These are phyloP conservation scores for Podaxis pistillaris DNA, from an alignment of 768 basidiomycete genomes.

Conservation along the genomic window DNA sequence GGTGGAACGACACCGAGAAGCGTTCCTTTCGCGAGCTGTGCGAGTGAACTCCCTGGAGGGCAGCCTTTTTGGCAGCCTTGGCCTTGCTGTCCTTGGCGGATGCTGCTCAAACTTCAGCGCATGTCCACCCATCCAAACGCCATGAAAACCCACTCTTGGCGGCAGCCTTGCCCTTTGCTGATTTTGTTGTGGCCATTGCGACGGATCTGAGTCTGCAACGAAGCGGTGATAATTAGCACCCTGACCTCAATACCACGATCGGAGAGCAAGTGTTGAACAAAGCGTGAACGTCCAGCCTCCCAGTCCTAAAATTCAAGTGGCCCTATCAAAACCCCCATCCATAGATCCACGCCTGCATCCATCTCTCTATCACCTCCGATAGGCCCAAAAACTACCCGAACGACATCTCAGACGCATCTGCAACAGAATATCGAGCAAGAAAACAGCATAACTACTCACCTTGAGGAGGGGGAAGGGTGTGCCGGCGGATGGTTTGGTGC, in stretches of 20 bases:
- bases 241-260: not conserved
- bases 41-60: constrained; percentile 80
- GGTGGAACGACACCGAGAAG: constrained; percentile 88
- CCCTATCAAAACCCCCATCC: constrained; percentile 20
- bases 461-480: constrained; percentile 20
- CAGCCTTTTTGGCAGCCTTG: constrained; percentile 95
- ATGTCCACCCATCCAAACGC: not conserved
- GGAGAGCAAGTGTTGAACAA: not conserved
- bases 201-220: constrained; percentile 12
- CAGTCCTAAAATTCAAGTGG: not conserved
- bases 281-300: not conserved
- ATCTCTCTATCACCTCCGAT: constrained; percentile 14
- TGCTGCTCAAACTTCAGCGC: constrained; percentile 20
- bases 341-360: constrained; percentile 18
- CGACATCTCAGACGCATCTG: not conserved
- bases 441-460: constrained; percentile 22
- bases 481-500: not conserved
- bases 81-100: constrained; percentile 66
- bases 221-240: constrained; percentile 12
- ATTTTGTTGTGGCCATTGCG: constrained; percentile 69
- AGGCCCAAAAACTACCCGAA: constrained; percentile 8
- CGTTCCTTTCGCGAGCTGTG: constrained; percentile 80
- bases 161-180: constrained; percentile 62
- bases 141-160: constrained; percentile 36
- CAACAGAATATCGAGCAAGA: constrained; percentile 3